Evolutionary conservation across 192 early-diverging fungal species (phyloP), one percentile per base, ranked within the genome.

Genomic region (Powellomyces hirtus): DNA sequence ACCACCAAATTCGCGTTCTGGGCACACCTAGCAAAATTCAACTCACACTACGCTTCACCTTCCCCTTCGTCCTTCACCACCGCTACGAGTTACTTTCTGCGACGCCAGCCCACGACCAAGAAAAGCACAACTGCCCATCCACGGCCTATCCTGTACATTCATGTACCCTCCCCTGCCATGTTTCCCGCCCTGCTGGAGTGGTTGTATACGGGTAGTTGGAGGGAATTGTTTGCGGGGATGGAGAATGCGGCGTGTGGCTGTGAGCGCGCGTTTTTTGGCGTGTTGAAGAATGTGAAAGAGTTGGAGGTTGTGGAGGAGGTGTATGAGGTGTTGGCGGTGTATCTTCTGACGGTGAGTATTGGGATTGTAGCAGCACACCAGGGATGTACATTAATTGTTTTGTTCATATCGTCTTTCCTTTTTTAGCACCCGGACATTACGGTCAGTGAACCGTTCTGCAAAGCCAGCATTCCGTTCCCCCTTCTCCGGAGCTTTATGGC

Each of bases 191-290:
- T 56, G 53, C 53, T 61, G 0, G 20, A 37, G 14, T 62, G 59
- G 59, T 38, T 62, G 59, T 37, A 62, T 62, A 37, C 30, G n/a
- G 59, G 59, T n/a, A 37, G 30, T 40, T 18, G 42, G 18, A 22
- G 33, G 36, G 59, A 38, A 0, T 10, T 62, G 0, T 8, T 62
- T 38, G 42, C 24, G 7, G 59, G 20, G 24, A 40, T 62, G 37
- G 11, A 37, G 0, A 0, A 0, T 4, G 56, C 36, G 22, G 18
- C 33, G 11, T 10, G 37, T 37, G 59, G 59, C 10, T 20, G 14
- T 24, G 33, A 40, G 34, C 0, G 20, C 0, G 59, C 59, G 2
- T 62, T 62, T 22, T 62, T 62, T 37, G 59, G 22, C 42, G n/a
- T 62, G 4, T 24, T 62, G 8, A 22, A 26, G 14, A 40, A 40